Evolutionary conservation across 2,329 filamentous ascomycete species (phyloP).

Genomic region (Sphaerulina vaccinii): DNA sequence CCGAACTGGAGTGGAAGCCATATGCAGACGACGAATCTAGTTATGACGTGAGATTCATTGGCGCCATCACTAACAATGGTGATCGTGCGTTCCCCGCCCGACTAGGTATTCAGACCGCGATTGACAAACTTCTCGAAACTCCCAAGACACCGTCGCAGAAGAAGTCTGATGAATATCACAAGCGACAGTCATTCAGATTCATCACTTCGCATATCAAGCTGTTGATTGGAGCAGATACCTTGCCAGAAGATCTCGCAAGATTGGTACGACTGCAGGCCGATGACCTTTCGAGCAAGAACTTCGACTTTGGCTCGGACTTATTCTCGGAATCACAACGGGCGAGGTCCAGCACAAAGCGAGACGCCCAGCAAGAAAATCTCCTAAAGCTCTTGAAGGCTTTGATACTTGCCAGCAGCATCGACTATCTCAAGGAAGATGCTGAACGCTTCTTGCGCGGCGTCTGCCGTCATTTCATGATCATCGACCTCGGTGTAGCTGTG

Average conservation of each 20-base stretch:
- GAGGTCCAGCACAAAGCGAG: conserved; percentile 82
- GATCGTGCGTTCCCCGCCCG: conserved; percentile 85
- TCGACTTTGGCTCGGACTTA: conserved; percentile 66
- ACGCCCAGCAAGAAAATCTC: conserved; percentile 75
- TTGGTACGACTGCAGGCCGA: conserved; percentile 85
- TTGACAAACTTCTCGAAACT: conserved; percentile 80
- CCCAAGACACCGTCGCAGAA: conserved; percentile 61
- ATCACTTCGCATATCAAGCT: conserved; percentile 88
- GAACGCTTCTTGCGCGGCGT: conserved; percentile 73
- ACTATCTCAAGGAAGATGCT: conserved; percentile 75
- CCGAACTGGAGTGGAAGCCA: conserved; percentile 76
- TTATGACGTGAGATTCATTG: conserved; percentile 84
- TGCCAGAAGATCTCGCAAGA: conserved; percentile 85
- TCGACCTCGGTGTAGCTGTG: conserved; percentile 85
- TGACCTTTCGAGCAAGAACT: conserved; percentile 72
- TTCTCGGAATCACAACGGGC: conserved; percentile 76
- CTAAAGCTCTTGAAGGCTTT: conserved; percentile 87
- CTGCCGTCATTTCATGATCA: conserved; percentile 83
- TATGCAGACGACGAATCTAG: conserved; percentile 86
- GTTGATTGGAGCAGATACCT: conserved; percentile 78
- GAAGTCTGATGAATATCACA: conserved; percentile 82
- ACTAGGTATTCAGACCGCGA: conserved; percentile 83
- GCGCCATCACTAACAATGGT: conserved; percentile 66
- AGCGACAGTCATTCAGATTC: conserved; percentile 85
- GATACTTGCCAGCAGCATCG: conserved; percentile 75